Base-by-base conservation (phyloP, 2,329 filamentous ascomycete species). In the Emergomyces africanus region DNA sequence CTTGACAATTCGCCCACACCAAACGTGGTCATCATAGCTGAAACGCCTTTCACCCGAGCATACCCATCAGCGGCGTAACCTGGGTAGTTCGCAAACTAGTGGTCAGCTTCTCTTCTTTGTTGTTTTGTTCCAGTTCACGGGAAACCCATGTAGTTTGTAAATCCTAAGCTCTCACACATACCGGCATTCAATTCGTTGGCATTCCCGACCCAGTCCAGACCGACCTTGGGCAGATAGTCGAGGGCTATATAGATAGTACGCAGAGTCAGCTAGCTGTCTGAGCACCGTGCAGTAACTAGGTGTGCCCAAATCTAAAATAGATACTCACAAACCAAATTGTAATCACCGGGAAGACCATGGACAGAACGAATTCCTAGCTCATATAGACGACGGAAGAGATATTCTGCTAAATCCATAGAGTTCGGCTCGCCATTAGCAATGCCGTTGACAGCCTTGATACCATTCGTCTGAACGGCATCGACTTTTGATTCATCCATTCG, bases 11-110 rank as follows among this genome's bases (percentile, higher is more conserved):
- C 79, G 12, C 79, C 87, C 1, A 90, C 87, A 58, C 88, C 88
- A 62, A 90, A 90, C 0, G 87, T 89, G 46, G 87, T 90, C 64
- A 90, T 62, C 54, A 90, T 72, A 35, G 86, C 86, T 4, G 81
- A 80, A 39, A 89, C 83, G 49, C 86, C 84, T 59, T 86, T 87
- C 61, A 89, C 80, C 63, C 87, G 81, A 59, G 86, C 86, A 69
- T 90, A 90, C 28, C 87, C 88, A 73, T 90, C 88, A n/a, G 88
- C 86, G 33, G 87, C 87, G 67, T 90, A 90, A 20, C 84, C 86
- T 53, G 44, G 18, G 18, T 30, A 20, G 18, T 30, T 25, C 33
- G 10, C 8, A 55, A 18, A 33, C 5, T 0, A 2, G 48, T 50
- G 18, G 48, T 50, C 30, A 50, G 48, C 20, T 33, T 2, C 48